These are phyloP conservation scores for Remersonia thermophila DNA, from an alignment of 2,329 filamentous ascomycete species.

Conservation along the genomic window DNA sequence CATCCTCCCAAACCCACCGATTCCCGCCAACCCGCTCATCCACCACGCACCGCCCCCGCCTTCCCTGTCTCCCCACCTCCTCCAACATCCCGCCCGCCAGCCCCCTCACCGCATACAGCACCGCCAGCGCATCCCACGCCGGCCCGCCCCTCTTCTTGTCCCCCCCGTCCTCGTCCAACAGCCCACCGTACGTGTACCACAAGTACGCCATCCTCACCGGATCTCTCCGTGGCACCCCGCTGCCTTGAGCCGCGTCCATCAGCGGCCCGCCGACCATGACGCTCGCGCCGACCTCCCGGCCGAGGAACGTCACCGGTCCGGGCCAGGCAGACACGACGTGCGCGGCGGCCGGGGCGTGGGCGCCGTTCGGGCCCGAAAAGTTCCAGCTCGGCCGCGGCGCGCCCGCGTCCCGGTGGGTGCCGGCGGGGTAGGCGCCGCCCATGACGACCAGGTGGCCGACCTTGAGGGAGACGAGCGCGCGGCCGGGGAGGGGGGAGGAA, in stretches of 20 bases:
- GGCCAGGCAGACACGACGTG: conserved; percentile 36
- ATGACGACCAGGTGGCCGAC: conserved; percentile 38
- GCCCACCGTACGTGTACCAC: conserved; percentile 26
- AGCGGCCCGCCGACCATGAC: conserved; percentile 29
- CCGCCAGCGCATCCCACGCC: conserved; percentile 32
- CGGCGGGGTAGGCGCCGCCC: conserved; percentile 38
- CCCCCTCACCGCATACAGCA: conserved; percentile 28
- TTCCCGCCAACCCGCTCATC: conserved; percentile 30
- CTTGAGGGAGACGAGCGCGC: conserved; percentile 30
- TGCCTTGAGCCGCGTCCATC: conserved; percentile 19
- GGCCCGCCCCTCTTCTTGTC: conserved; percentile 9
- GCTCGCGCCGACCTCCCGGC: conserved; percentile 30
- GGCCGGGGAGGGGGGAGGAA: conserved; percentile 27
- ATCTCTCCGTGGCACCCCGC: conserved; percentile 13
- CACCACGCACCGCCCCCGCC: conserved; percentile 26
- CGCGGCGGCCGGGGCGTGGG: conserved; percentile 18
- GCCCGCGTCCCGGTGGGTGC: too few relatives aligned
- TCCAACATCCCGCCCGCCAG: conserved; percentile 23
- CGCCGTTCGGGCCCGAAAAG: conserved; percentile 31
- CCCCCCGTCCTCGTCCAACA: conserved; percentile 5
- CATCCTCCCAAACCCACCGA: conserved; percentile 28
- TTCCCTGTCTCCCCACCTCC: conserved; percentile 21
- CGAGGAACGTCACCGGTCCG: conserved; percentile 28
- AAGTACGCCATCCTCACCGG: conserved; percentile 28
- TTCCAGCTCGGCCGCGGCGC: conserved; percentile 34